Evolutionary conservation across 148 eudicot genomes (phyloP).

Genomic region (Agrostemma githago): DNA sequence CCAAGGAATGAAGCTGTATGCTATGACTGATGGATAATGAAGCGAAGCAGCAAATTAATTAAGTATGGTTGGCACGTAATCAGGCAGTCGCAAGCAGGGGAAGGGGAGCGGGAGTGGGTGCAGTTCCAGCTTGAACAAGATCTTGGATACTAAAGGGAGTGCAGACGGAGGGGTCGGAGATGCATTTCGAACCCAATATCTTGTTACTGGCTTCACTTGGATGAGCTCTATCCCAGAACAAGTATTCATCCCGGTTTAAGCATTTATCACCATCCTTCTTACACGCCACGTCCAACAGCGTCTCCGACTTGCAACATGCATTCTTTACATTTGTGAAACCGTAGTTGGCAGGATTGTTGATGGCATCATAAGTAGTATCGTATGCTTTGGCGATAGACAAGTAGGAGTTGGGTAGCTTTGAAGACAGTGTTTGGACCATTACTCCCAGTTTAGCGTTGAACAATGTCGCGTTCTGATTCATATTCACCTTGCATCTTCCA

Average conservation of each 20-base stretch:
- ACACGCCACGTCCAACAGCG: background rate
- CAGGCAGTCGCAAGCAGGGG: too few species aligned
- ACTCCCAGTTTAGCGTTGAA: background rate
- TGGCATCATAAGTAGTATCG: slow-evolving; percentile 36
- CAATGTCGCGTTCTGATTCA: background rate
- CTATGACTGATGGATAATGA: too few species aligned
- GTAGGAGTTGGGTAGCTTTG: slow-evolving; percentile 31
- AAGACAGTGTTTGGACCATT: slow-evolving; percentile 20
- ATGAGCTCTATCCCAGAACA: slow-evolving; percentile 32
- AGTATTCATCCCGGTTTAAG: background rate
- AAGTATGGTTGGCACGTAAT: too few species aligned
- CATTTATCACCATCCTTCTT: background rate
- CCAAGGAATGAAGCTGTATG: too few species aligned
- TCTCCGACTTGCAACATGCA: slow-evolving; percentile 36
- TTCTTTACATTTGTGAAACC: slow-evolving; percentile 38
- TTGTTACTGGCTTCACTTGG: slow-evolving; percentile 30
- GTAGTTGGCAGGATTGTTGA: slow-evolving; percentile 35
- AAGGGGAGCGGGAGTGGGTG: too few species aligned
- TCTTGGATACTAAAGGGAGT: slow-evolving; percentile 21
- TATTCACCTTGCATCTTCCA: slow-evolving; percentile 30
- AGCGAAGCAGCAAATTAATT: too few species aligned
- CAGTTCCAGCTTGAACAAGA: slow-evolving; percentile 9
- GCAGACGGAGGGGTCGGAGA: slow-evolving; percentile 28
- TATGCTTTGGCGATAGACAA: slow-evolving; percentile 38
- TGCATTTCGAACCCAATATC: slow-evolving; percentile 21